Percentiles rank a stretch among this genome's conserved stretches.
These are phyloP conservation scores for Phytophthora aleatoria DNA, from an alignment of 352 stramenopile genomes.

Conservation along the genomic window DNA sequence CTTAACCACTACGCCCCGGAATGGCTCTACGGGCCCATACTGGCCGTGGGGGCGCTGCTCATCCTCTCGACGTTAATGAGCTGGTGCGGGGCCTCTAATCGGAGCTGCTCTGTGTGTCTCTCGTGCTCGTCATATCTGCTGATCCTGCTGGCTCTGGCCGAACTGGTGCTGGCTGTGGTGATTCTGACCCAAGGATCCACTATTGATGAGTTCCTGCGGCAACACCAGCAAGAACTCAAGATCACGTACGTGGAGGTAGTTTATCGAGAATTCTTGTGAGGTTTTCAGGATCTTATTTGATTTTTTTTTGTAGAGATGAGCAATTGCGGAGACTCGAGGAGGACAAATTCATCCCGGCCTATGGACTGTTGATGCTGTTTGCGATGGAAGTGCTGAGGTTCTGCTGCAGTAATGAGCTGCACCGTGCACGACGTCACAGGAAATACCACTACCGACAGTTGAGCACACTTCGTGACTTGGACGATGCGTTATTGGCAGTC, in stretches of 20 bases:
- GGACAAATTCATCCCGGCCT: slow-evolving; percentile 73
- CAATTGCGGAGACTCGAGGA: slow-evolving; percentile 57
- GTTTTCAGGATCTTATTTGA: slow-evolving; percentile 5
- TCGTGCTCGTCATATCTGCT: slow-evolving; percentile 66
- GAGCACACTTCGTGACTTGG: slow-evolving; percentile 59
- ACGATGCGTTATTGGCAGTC: slow-evolving; percentile 70
- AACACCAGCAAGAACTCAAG: slow-evolving; percentile 71
- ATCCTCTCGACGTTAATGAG: slow-evolving; percentile 58
- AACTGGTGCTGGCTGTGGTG: slow-evolving; percentile 64
- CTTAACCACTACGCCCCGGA: slow-evolving; percentile 68
- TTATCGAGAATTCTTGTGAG: neutral
- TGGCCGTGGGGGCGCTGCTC: slow-evolving; percentile 54
- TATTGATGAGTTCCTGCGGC: slow-evolving; percentile 64
- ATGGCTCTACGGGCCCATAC: slow-evolving; percentile 72
- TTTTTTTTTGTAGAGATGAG: slow-evolving; percentile 45
- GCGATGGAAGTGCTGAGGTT: slow-evolving; percentile 72
- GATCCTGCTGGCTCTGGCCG: slow-evolving; percentile 61
- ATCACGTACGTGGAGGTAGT: slow-evolving; percentile 45
- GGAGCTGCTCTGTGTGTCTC: slow-evolving; percentile 50
- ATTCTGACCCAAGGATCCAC: slow-evolving; percentile 68
- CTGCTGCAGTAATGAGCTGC: slow-evolving; percentile 66
- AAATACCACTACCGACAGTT: slow-evolving; percentile 72
- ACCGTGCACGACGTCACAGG: slow-evolving; percentile 47
- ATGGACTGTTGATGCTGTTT: slow-evolving; percentile 65
- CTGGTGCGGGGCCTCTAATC: slow-evolving; percentile 65